Evolutionary conservation across 2,329 filamentous ascomycete genomes (phyloP).

Genomic region (Lecanosticta acicola): DNA sequence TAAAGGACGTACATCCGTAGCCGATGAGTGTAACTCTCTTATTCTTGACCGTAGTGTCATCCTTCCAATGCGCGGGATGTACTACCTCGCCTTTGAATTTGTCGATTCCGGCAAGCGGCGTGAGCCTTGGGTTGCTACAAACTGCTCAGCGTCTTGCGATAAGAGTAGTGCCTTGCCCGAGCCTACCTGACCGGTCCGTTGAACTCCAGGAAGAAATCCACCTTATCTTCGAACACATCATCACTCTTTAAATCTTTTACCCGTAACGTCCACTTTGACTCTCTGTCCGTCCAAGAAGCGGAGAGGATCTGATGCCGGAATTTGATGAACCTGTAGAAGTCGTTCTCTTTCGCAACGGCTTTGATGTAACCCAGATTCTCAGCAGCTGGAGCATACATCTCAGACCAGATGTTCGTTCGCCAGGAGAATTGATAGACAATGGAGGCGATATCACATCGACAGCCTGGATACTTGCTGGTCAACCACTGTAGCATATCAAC

Average conservation of each 20-base stretch:
- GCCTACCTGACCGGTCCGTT: conserved; percentile 18
- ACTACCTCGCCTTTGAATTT: conserved; percentile 12
- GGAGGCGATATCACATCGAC: conserved; percentile 32
- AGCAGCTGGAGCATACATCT: conserved; percentile 21
- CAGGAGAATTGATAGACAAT: conserved; percentile 34
- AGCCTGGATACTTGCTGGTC: conserved; percentile 29
- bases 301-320: conserved; percentile 14
- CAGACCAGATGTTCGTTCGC: conserved; percentile 24
- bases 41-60: conserved; percentile 7
- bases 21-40: conserved; percentile 13
- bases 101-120: conserved; percentile 8
- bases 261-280: conserved; percentile 16
- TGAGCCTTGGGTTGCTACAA: conserved; percentile 11
- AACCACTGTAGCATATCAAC: background rate
- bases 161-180: background rate
- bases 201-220: conserved; percentile 21
- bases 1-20: conserved; percentile 12
- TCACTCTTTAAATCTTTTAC: conserved; percentile 10
- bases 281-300: conserved; percentile 16
- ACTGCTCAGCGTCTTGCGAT: too few species aligned
- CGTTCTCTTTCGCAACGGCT: conserved; percentile 16
- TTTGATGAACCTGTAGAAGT: conserved; percentile 20
- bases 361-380: conserved; percentile 19
- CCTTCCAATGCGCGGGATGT: conserved; percentile 11
- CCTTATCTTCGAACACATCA: conserved; percentile 13